Evolutionary conservation across 2,329 filamentous ascomycete genomes (phyloP), one percentile per base, ranked within the genome.

Genomic region (Aspergillus chevalieri): DNA sequence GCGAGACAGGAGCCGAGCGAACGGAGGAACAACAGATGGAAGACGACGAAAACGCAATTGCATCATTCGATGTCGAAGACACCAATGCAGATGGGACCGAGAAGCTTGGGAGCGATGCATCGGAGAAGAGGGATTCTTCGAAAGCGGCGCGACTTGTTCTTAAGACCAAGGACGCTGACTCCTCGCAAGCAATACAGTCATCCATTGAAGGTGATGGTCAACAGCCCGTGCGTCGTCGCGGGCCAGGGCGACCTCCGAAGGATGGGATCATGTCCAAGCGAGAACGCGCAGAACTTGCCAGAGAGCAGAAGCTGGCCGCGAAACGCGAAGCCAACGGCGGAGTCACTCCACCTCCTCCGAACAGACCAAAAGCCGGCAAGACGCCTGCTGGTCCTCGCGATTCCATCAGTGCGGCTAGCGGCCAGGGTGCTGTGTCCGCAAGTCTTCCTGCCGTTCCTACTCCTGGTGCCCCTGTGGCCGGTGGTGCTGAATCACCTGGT

Each of bases 261-360:
- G 81, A 85, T 60, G 82, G 82, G 17, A 77, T 84, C 60, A 82
- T 85, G 75, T 85, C 82, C 4, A 85, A 84, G 60, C 77, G 82
- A 44, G 81, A 84, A 62, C 71, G 77, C 52, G 75, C 77, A 21
- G 74, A 78, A 54, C 68, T 80, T 57, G 74, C 77, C 48, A 75
- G 76, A 53, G 75, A 78, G 50, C 72, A 74, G 49, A 80, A 79
- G 57, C 65, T 78, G 52, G 72, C 72, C 39, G 72, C 72, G 21
- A 72, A 68, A 51, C 70, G 72, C 30, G 70, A 75, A 56, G 69
- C 70, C n/a, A 74, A 75, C 52, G 73, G 73, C 26, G 72, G 71
- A 47, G 65, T 69, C 30, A 74, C 73, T 33, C 71, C 73, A 14
- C 71, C 72, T 26, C 49, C 48, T 21, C 43, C 44, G 21, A 49